These are phyloP conservation scores for Xerocomus potaroensis DNA, from an alignment of 768 basidiomycete genomes.

Conservation along the genomic window DNA sequence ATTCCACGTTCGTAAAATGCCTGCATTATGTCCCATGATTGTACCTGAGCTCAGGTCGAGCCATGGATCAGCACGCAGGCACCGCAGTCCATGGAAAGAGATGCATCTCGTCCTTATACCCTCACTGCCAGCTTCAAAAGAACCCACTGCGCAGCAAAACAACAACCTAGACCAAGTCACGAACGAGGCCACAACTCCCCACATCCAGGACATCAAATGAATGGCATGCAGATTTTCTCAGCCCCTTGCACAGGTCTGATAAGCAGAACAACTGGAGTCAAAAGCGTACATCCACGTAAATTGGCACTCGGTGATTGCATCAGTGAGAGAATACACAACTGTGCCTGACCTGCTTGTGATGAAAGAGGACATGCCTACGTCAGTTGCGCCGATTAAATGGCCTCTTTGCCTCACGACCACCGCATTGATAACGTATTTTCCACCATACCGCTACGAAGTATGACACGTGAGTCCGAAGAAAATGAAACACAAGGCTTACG, in stretches of 20 bases:
- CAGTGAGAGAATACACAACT: not conserved
- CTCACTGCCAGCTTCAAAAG: conserved; percentile 54
- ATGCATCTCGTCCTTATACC: conserved; percentile 64
- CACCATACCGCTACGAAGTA: conserved; percentile 49
- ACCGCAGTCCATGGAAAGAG: not conserved
- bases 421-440: conserved; percentile 79
- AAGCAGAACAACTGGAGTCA: not conserved
- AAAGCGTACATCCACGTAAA: conserved; percentile 54
- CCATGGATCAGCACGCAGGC: not conserved
- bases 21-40: conserved; percentile 69
- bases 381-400: conserved; percentile 76
- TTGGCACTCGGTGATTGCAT: conserved; percentile 53
- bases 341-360: conserved; percentile 55
- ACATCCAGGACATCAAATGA: conserved; percentile 57
- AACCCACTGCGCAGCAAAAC: conserved; percentile 43
- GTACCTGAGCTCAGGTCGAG: conserved; percentile 74
- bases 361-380: conserved; percentile 79
- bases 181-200: conserved; percentile 75
- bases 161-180: conserved; percentile 80
- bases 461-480: not conserved
- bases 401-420: conserved; percentile 85
- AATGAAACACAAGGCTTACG: conserved; percentile 36
- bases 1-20: conserved; percentile 50
- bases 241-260: conserved; percentile 48
- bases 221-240: conserved; percentile 58